phyloP scores from a whole-genome alignment of 2,329 filamentous ascomycete species.

The Orbilia brochopaga region DNA sequence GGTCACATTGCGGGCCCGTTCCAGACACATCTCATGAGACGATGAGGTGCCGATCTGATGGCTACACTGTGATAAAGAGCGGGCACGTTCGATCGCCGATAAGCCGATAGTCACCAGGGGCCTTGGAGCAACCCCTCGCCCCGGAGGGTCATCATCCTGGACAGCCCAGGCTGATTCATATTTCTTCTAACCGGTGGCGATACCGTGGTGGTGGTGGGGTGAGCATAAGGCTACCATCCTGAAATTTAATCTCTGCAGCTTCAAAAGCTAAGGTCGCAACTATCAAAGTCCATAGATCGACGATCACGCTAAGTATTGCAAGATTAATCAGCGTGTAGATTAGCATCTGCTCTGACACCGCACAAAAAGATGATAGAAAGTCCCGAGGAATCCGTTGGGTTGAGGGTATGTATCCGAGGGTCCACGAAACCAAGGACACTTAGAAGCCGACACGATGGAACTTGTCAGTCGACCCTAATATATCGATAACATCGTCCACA shows the following conservation, averaged over 20 bases:
- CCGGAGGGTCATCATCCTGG: not conserved
- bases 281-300: no score
- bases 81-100: constrained; percentile 1
- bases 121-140: not conserved
- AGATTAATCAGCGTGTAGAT: no score
- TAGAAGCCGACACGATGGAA: constrained; percentile 21
- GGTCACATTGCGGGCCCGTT: constrained; percentile 4
- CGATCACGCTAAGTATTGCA: no score
- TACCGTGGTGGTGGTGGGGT: no score
- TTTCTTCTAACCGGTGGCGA: not conserved
- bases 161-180: not conserved
- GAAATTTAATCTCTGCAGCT: no score
- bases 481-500: not conserved
- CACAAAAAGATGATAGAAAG: constrained; percentile 17
- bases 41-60: constrained; percentile 15
- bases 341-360: not conserved
- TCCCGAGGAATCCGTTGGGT: constrained; percentile 14
- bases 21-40: not conserved
- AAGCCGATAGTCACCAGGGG: not conserved
- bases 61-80: constrained; percentile 21
- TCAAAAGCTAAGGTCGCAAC: no score
- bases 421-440: constrained; percentile 43
- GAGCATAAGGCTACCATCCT: no score
- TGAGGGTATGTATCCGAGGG: constrained; percentile 20
- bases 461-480: not conserved